Evolutionary conservation across 768 basidiomycete species (phyloP), one percentile per base, ranked within the genome.

Genomic region (Mycena venus): DNA sequence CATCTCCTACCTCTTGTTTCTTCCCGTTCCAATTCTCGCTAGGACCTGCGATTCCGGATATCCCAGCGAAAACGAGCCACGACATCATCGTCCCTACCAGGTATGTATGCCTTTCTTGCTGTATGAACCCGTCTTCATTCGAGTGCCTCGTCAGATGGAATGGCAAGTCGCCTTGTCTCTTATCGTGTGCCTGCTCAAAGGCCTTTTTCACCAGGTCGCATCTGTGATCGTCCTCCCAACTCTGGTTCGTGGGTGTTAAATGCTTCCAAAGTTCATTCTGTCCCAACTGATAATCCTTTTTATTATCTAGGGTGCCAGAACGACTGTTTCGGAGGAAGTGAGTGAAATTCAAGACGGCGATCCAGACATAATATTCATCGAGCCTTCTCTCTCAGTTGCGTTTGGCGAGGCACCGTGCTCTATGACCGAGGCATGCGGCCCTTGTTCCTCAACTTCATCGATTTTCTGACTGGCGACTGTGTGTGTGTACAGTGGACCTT

Each of bases 281-380:
- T 36, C 19, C 47, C 32, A 31, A 53, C 29, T 38, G 10, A n/a
- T n/a, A n/a, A n/a, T n/a, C n/a, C n/a, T 40, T 3, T 25, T 21
- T 58, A 2, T 15, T 31, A 36, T 61, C 12, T 12, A 70, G 68
- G 61, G 42, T 72, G 64, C 36, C 17, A 63, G 31, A 66, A 72
- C 17, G 63, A 72, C 56, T 72, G 70, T 32, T 72, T 72, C 63
- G 70, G 70, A 2, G 70, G 70, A n/a, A 72, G 69, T 70, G 27
- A 8, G 68, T 70, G 15, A 9, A 49, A 21, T 21, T 8, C 15
- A 61, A 21, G 19, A n/a, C 6, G 8, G 10, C 8, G 31, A 10
- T 19, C 9, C n/a, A n/a, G 47, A 0, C 14, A 19, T n/a, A 19
- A 58, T 58, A 58, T 6, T 62, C 4, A 23, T 14, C 25, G 21